Evolutionary conservation across 2,329 filamentous ascomycete genomes (phyloP).

Genomic region (Cercospora berteroae): DNA sequence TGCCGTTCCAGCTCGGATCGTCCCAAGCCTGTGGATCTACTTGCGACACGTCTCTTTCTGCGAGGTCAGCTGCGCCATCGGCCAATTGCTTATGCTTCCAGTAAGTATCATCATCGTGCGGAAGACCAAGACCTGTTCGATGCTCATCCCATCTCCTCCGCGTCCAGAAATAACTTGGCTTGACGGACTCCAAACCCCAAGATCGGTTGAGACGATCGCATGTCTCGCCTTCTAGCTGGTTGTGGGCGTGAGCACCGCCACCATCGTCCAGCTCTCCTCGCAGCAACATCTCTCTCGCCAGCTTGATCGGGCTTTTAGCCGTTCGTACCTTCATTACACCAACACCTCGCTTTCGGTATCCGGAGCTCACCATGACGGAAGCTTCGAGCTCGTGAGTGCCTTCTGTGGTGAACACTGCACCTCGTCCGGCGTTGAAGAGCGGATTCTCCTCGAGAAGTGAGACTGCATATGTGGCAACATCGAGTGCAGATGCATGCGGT

Average conservation of each 20-base stretch:
- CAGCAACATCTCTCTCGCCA: slow-evolving; percentile 70
- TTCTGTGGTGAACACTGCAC: slow-evolving; percentile 80
- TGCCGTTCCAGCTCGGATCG: slow-evolving; percentile 52
- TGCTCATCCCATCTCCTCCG: slow-evolving; percentile 78
- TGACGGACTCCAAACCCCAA: slow-evolving; percentile 71
- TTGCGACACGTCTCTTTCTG: neutral
- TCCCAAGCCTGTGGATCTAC: neutral
- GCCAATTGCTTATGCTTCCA: slow-evolving; percentile 45
- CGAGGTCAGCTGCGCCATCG: slow-evolving; percentile 24
- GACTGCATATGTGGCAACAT: slow-evolving; percentile 73
- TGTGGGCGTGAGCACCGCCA: slow-evolving; percentile 64
- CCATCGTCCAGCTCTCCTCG: slow-evolving; percentile 62
- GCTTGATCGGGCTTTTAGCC: slow-evolving; percentile 75
- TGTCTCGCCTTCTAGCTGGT: slow-evolving; percentile 64
- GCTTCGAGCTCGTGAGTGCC: slow-evolving; percentile 85
- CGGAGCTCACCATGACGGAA: slow-evolving; percentile 77
- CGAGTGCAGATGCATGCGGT: slow-evolving; percentile 59
- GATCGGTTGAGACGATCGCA: slow-evolving; percentile 66
- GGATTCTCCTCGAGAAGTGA: slow-evolving; percentile 72
- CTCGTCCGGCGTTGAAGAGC: slow-evolving; percentile 80
- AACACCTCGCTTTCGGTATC: slow-evolving; percentile 70
- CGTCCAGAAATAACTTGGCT: slow-evolving; percentile 74
- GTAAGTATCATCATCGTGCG: slow-evolving; percentile 39
- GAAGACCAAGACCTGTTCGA: slow-evolving; percentile 54
- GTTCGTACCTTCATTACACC: slow-evolving; percentile 70